Evolutionary conservation across 1,284 basidiomycete species (phyloP).

Genomic region (Irpex sp.): DNA sequence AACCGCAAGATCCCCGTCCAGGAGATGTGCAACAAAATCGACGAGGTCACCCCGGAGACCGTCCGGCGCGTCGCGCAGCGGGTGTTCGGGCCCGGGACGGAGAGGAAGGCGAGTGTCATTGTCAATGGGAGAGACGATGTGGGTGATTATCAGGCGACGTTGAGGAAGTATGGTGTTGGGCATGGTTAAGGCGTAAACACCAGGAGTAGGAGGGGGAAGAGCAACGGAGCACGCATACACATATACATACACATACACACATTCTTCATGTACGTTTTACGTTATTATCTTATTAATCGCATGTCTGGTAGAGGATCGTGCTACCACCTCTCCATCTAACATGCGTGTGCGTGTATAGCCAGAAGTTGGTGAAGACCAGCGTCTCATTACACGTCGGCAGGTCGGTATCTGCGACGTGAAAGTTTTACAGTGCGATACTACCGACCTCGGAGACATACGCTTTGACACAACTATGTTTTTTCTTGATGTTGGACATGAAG

Average conservation of each 20-base stretch:
- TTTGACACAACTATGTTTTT: too few relatives aligned
- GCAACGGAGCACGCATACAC: neutral
- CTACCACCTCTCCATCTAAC: too few relatives aligned
- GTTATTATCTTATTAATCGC: too few relatives aligned
- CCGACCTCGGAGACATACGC: too few relatives aligned
- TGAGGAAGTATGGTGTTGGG: slow-evolving; percentile 64
- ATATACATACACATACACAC: neutral
- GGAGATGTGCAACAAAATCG: slow-evolving; percentile 92
- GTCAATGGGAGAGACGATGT: slow-evolving; percentile 72
- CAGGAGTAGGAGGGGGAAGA: neutral
- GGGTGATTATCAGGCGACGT: slow-evolving; percentile 50
- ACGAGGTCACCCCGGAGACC: slow-evolving; percentile 69
- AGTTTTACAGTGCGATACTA: too few relatives aligned
- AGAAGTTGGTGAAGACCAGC: too few relatives aligned
- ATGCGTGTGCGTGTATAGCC: too few relatives aligned
- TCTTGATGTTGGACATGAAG: too few relatives aligned
- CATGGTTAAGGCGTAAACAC: neutral
- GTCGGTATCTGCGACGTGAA: too few relatives aligned
- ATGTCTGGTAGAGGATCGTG: too few relatives aligned
- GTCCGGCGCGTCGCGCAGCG: slow-evolving; percentile 71
- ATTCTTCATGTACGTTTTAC: too few relatives aligned
- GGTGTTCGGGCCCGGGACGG: slow-evolving; percentile 60
- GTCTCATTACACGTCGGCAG: too few relatives aligned
- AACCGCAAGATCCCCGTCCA: slow-evolving; percentile 80
- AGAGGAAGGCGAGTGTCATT: slow-evolving; percentile 63